Conservation (phyloP, 371 early-diverging fungal genomes). For the Rhizoclosmatium hyalinum region DNA sequence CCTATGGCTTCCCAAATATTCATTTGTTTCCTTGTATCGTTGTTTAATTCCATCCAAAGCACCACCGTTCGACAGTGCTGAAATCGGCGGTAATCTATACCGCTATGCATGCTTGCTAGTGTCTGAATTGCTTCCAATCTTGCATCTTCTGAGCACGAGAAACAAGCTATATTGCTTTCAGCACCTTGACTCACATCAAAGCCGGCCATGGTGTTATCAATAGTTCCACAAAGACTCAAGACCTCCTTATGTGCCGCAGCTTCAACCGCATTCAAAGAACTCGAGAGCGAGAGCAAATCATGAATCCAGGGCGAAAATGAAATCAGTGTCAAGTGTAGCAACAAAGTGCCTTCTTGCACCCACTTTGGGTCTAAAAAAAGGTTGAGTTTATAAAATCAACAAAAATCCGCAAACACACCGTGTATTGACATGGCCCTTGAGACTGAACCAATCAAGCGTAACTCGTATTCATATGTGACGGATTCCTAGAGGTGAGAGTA, state of each 20-base stretch:
- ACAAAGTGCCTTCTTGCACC: background rate
- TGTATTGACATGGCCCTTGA: background rate
- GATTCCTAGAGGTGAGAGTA: background rate
- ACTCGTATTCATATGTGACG: background rate
- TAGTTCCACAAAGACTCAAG: background rate
- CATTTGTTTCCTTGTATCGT: too few species aligned
- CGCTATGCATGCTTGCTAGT: background rate
- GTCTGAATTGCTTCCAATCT: slow-evolving; percentile 3
- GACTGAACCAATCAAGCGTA: background rate
- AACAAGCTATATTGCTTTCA: background rate
- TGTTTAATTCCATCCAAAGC: slow-evolving; percentile 9
- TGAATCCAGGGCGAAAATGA: slow-evolving; percentile 3
- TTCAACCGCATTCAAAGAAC: background rate
- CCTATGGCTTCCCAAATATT: background rate
- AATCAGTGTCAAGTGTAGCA: background rate
- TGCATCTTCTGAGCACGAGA: background rate
- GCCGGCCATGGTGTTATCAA: background rate
- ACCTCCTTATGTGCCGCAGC: slow-evolving; percentile 1
- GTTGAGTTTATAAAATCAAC: too few species aligned
- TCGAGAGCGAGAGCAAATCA: background rate
- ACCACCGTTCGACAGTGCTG: slow-evolving; percentile 15
- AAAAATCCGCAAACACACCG: background rate
- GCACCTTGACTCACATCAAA: background rate
- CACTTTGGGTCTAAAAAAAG: slow-evolving; percentile 7
- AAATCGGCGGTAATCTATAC: background rate